Evolutionary conservation across 345 rosid genomes (phyloP).

Genomic region (Pistacia atlantica): DNA sequence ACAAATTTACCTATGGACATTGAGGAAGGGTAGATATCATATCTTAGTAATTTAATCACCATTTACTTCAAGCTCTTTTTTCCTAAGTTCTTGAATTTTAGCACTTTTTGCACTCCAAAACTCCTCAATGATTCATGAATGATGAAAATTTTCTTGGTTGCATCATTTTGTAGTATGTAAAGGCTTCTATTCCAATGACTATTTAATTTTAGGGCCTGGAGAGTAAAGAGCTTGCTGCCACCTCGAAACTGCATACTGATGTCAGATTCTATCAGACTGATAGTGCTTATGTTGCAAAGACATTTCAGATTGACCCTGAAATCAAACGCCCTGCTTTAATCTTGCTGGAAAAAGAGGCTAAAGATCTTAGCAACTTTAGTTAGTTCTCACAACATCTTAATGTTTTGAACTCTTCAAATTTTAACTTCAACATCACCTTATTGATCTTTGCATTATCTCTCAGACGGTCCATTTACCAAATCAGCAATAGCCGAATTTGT

Average conservation of each 20-base stretch:
- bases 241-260: not conserved
- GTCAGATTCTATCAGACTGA: conserved; percentile 2
- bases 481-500: not conserved
- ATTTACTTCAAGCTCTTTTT: not conserved
- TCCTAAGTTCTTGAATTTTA: no score
- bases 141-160: no score
- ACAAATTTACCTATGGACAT: not conserved
- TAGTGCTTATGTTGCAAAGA: conserved; percentile 6
- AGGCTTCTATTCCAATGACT: not conserved
- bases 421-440: not conserved
- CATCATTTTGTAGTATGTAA: no score
- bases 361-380: not conserved
- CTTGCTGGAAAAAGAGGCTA: not conserved
- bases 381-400: not conserved
- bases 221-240: not conserved
- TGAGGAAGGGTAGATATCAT: not conserved
- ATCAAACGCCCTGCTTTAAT: not conserved
- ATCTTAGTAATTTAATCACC: not conserved
- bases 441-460: not conserved
- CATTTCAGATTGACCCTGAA: not conserved
- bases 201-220: not conserved
- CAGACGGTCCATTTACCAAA: not conserved
- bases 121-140: not conserved
- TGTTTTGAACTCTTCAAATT: not conserved
- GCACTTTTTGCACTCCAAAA: not conserved